A percentile compares a stretch with the other conserved stretches of the same genome.
These are phyloP conservation scores for Plicaturopsis crispa DNA, from an alignment of 768 basidiomycete species.

Conservation along the genomic window DNA sequence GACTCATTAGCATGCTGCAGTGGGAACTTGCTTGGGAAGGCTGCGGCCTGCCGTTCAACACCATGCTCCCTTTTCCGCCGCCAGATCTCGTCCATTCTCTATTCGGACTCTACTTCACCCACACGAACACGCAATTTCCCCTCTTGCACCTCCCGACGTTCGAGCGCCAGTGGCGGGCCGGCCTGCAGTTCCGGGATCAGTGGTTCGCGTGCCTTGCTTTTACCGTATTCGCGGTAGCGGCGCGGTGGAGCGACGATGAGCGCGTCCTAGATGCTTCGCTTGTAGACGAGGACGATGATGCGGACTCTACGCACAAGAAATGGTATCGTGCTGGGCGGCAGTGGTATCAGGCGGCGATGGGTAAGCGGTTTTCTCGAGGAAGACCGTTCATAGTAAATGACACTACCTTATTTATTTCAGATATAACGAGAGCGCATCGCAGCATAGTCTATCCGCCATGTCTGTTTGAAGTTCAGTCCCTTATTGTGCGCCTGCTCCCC, in stretches of 20 bases:
- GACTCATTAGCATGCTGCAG: conserved; percentile 20
- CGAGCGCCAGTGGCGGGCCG: conserved; percentile 46
- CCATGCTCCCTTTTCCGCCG: conserved; percentile 51
- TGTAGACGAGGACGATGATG: conserved; percentile 15
- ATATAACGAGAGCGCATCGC: conserved; percentile 39
- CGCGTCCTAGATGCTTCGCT: conserved; percentile 37
- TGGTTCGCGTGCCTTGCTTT: conserved; percentile 60
- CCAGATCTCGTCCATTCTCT: conserved; percentile 49
- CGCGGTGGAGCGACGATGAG: conserved; percentile 56
- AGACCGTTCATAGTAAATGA: not conserved
- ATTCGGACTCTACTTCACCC: conserved; percentile 61
- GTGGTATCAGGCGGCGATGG: conserved; percentile 50
- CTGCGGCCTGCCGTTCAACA: conserved; percentile 23
- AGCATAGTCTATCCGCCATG: conserved; percentile 49
- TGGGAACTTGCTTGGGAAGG: conserved; percentile 57
- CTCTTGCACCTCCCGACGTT: conserved; percentile 71
- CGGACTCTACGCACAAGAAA: conserved; percentile 21
- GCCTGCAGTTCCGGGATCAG: conserved; percentile 43
- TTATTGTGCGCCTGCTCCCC: conserved; percentile 29
- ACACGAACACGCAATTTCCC: conserved; percentile 53
- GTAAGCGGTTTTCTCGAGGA: conserved; percentile 22
- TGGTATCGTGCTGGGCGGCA: conserved; percentile 54
- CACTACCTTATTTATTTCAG: conserved; percentile 21
- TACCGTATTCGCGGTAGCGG: conserved; percentile 60
- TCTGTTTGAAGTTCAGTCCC: conserved; percentile 57